These are phyloP conservation scores for Aspergillus saccharolyticus DNA, from an alignment of 495 filamentous ascomycete species.

Conservation along the genomic window DNA sequence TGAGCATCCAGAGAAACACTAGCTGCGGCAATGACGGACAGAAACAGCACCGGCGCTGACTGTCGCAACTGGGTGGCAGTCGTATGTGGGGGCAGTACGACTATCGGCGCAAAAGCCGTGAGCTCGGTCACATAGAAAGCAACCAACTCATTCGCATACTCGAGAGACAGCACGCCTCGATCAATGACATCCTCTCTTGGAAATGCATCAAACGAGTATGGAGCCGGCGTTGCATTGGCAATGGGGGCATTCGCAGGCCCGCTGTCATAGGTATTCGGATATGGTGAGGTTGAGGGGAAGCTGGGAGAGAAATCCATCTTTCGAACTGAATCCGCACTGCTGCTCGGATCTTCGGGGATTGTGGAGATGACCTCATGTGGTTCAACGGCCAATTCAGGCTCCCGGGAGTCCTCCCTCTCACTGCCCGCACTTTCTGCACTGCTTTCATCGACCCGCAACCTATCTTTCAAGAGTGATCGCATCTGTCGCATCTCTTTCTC, in stretches of 20 bases:
- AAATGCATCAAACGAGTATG: slow-evolving; percentile 15
- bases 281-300: slow-evolving; percentile 17
- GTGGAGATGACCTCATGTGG: slow-evolving; percentile 9
- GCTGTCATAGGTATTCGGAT: slow-evolving; percentile 14
- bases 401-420: slow-evolving; percentile 23
- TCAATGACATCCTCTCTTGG: slow-evolving; percentile 39
- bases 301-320: slow-evolving; percentile 29
- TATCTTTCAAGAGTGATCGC: slow-evolving; percentile 40
- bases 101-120: slow-evolving; percentile 37
- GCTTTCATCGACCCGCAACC: slow-evolving; percentile 29
- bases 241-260: slow-evolving; percentile 14
- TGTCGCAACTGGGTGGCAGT: slow-evolving; percentile 39
- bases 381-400: slow-evolving; percentile 17
- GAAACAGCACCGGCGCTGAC: slow-evolving; percentile 45
- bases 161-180: slow-evolving; percentile 41
- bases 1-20: slow-evolving; percentile 36
- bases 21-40: slow-evolving; percentile 46
- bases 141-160: slow-evolving; percentile 39
- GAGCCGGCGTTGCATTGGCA: slow-evolving; percentile 17
- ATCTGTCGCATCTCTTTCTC: slow-evolving; percentile 80
- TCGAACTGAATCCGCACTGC: slow-evolving; percentile 18
- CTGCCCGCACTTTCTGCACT: slow-evolving; percentile 28
- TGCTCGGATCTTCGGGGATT: slow-evolving; percentile 22
- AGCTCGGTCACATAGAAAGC: slow-evolving; percentile 41
- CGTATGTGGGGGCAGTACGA: slow-evolving; percentile 33